Conservation (phyloP, 169 alveolate genomes). For the Plasmodium coatneyi region DNA sequence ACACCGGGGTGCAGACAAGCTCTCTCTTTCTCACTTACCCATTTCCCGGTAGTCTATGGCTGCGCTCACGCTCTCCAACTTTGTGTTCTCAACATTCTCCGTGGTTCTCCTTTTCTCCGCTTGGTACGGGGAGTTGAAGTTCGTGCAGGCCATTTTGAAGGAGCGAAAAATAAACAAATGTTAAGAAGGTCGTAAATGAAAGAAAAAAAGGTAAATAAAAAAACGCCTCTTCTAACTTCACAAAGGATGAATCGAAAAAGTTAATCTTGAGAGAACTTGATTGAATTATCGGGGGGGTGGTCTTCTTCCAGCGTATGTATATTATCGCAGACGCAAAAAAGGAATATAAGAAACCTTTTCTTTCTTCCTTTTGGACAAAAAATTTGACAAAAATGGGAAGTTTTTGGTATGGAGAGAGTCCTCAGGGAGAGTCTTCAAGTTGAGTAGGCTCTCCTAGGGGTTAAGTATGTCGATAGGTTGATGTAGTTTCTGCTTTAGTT, state of each 20-base stretch:
- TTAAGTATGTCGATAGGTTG: neutral
- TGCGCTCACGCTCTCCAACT: conserved; percentile 19
- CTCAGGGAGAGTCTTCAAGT: neutral
- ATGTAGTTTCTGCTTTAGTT: neutral
- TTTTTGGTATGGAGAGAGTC: neutral
- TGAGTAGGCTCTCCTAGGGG: neutral
- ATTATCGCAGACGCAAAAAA: neutral
- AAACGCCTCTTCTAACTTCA: neutral
- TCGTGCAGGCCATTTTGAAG: conserved; percentile 56
- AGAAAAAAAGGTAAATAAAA: neutral
- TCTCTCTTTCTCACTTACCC: conserved; percentile 69
- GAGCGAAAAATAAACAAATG: neutral
- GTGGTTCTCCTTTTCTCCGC: conserved; percentile 78
- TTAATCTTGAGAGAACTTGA: neutral
- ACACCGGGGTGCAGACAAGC: neutral
- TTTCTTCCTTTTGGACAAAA: neutral
- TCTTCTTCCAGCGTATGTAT: neutral
- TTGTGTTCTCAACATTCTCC: conserved; percentile 40
- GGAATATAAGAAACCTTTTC: neutral
- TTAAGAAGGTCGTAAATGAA: conserved; percentile 2
- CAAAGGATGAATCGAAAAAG: neutral
- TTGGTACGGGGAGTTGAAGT: conserved; percentile 79
- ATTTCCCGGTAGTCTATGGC: conserved; percentile 79
- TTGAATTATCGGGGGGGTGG: neutral
- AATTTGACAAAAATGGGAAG: neutral